Evolutionary conservation across 2,329 filamentous ascomycete species (phyloP), one percentile per base, ranked within the genome.

Genomic region (Diaporthe capsici): DNA sequence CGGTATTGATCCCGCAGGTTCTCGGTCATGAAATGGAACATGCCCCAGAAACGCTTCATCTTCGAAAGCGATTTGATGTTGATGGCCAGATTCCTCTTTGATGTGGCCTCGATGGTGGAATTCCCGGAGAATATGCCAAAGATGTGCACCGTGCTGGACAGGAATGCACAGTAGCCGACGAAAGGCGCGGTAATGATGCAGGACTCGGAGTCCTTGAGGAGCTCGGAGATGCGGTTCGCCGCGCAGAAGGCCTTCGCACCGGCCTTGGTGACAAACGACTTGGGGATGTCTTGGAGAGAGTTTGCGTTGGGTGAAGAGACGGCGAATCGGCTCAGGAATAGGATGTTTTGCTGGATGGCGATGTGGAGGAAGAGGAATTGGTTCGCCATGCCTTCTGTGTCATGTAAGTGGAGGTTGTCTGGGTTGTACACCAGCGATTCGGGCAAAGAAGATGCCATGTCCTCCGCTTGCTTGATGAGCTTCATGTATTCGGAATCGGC

Each of bases 41-140:
- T 98, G 76, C 96, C 97, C 97, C 97, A 99, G 81, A 97, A 96
- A 76, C 94, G 94, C 87, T 98, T 98, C 94, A 98, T 98, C 84
- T 95, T 97, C 73, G 94, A 93, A 60, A 99, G 86, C 80, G 97
- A 98, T 81, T 94, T 94, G 80, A 98, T 94, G 78, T 98, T 98
- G 78, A 93, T 94, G 1, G 94, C 92, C 22, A 98, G 87, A 80
- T 98, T 96, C 78, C 92, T 92, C 85, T 97, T 98, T 12, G 95
- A 95, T 12, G 91, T 90, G 17, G 90, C 89, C 82, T 98, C 94
- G 68, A 97, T 89, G 15, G 91, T 86, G 20, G 92, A 86, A 78
- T 97, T 96, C 77, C 95, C 94, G 5, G 95, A 97, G 82, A 98
- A 97, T 4, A 97, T 95, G 8, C 95, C 95, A 79, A 95, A 94